These are phyloP conservation scores for Capronia americana DNA, from an alignment of 2,329 filamentous ascomycete genomes.

Conservation along the genomic window DNA sequence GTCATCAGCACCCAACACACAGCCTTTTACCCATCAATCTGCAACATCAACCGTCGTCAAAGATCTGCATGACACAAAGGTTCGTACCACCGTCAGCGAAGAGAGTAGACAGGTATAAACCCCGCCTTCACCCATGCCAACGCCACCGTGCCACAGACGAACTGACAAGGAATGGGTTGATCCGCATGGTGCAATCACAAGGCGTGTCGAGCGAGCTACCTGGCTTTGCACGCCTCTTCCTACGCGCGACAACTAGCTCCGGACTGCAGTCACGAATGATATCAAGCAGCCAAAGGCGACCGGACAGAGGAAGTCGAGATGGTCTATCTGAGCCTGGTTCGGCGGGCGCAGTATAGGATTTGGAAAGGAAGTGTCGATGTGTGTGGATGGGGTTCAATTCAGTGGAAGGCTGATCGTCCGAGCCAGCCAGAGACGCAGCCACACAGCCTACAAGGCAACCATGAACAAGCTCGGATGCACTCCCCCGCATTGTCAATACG, in stretches of 20 bases:
- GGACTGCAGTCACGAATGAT: not conserved
- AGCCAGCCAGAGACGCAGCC: conserved; percentile 9
- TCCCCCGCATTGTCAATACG: conserved; percentile 20
- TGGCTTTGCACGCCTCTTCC: not conserved
- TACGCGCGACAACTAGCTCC: not conserved
- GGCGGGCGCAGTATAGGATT: not conserved
- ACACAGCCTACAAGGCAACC: not conserved
- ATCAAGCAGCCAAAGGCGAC: not conserved
- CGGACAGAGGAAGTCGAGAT: not conserved
- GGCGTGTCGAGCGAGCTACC: not conserved
- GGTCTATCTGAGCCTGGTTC: not conserved
- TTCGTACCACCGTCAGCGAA: not conserved
- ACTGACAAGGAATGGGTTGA: not conserved
- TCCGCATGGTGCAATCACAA: not conserved
- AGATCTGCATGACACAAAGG: not conserved
- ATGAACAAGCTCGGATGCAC: not conserved
- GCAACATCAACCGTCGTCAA: not conserved
- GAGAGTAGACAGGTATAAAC: not conserved
- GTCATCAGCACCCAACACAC: not conserved
- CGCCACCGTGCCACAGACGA: conserved; percentile 6
- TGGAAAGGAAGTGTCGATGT: not conserved
- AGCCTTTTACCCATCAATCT: not conserved
- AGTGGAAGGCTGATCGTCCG: conserved; percentile 18
- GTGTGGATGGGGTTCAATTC: not conserved
- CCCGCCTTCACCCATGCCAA: conserved; percentile 1